Conservation (phyloP, 2,329 filamentous ascomycete genomes). For the Aureobasidium subglaciale region DNA sequence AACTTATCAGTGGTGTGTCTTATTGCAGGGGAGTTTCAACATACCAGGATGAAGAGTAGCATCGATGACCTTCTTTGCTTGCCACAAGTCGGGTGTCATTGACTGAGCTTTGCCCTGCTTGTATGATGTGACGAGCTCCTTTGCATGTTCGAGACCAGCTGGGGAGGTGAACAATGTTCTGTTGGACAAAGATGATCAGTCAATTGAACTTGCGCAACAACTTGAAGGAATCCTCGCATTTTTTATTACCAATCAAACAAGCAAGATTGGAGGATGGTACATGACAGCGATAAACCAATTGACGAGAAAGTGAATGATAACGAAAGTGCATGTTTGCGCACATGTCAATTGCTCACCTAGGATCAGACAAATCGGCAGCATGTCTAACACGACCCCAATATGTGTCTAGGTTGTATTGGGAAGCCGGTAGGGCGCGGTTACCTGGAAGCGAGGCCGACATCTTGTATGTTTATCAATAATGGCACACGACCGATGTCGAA, state of each 20-base stretch:
- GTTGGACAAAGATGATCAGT: slow-evolving; percentile 10
- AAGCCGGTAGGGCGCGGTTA: slow-evolving; percentile 76
- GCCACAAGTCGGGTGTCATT: slow-evolving; percentile 90
- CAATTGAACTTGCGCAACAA: neutral
- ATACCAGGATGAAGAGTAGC: slow-evolving; percentile 91
- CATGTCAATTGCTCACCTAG: slow-evolving; percentile 61
- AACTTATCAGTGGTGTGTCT: neutral
- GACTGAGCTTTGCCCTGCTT: slow-evolving; percentile 71
- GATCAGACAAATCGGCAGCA: slow-evolving; percentile 83
- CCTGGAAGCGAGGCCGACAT: slow-evolving; percentile 60
- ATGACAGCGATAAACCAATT: neutral
- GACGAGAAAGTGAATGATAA: neutral
- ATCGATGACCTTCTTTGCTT: slow-evolving; percentile 94
- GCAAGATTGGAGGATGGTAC: neutral
- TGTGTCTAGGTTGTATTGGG: slow-evolving; percentile 84
- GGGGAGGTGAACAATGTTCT: slow-evolving; percentile 81
- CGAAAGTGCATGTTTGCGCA: neutral
- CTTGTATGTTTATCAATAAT: neutral
- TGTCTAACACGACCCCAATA: slow-evolving; percentile 95
- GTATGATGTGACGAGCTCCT: slow-evolving; percentile 72
- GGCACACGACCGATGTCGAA: neutral
- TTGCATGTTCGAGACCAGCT: slow-evolving; percentile 76
- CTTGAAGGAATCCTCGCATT: neutral
- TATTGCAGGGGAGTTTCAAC: slow-evolving; percentile 19
- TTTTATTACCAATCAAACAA: no score